Conservation (phyloP, 768 basidiomycete species). For the Termitomyces sp. region DNA sequence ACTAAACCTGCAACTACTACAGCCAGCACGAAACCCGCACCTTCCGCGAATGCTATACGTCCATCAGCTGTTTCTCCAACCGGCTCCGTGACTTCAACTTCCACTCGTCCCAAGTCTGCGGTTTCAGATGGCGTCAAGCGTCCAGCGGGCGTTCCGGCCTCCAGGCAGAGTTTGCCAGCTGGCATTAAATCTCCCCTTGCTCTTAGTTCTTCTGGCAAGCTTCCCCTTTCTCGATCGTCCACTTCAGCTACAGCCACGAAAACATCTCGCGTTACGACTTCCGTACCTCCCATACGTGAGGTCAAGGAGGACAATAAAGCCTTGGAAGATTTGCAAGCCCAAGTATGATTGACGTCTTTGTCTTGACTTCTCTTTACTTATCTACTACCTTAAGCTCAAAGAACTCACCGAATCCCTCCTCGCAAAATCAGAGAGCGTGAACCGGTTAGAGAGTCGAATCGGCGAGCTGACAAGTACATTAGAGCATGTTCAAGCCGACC, state of each 20-base stretch:
- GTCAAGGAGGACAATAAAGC: conserved; percentile 57
- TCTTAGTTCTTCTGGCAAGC: conserved; percentile 25
- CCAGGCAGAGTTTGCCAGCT: conserved; percentile 38
- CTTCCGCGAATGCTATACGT: conserved; percentile 33
- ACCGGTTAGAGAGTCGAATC: conserved; percentile 50
- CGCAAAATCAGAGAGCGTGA: conserved; percentile 44
- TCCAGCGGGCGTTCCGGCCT: conserved; percentile 26
- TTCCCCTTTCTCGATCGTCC: conserved; percentile 22
- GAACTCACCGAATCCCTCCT: conserved; percentile 50
- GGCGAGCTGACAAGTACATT: conserved; percentile 45
- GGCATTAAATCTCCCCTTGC: conserved; percentile 24
- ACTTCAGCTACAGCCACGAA: conserved; percentile 30
- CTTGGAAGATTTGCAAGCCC: conserved; percentile 51
- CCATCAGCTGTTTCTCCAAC: conserved; percentile 54
- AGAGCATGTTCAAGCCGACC: conserved; percentile 38
- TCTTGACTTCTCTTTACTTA: not conserved
- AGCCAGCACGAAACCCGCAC: conserved; percentile 27
- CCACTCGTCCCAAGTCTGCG: conserved; percentile 57
- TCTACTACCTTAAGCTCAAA: conserved; percentile 41
- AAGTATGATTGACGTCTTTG: conserved; percentile 36
- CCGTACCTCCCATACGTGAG: conserved; percentile 74
- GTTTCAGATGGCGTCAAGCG: conserved; percentile 64
- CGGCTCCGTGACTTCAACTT: conserved; percentile 42
- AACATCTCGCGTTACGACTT: conserved; percentile 44
- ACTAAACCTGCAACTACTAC: not conserved